Base-by-base conservation (phyloP, 2,329 filamentous ascomycete genomes). In the Graphilbum ipis-grandicollis region DNA sequence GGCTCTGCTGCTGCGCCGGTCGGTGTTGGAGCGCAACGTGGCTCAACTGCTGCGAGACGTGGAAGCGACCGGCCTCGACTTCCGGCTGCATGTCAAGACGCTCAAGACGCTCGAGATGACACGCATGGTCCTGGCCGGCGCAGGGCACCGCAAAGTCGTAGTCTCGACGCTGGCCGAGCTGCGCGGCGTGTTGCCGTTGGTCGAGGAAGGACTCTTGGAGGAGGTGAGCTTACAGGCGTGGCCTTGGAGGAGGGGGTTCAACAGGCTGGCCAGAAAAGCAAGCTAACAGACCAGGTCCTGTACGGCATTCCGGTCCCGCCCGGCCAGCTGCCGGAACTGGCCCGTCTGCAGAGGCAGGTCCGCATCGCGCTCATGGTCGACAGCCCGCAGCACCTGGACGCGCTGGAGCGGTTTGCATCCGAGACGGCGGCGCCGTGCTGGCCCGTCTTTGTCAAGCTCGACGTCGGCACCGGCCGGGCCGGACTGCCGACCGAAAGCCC, bases 391-490 rank as follows among this genome's bases (percentile, higher is more conserved):
- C 78, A 82, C 49, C 52, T 82, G 3, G 50, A 58, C 2, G 43
- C 54, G 23, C 53, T 63, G 9, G 53, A 34, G 14, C 4, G 10
- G 17, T 18, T 19, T 2, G 17, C 18, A 17, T 5, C 18, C n/a
- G 19, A 8, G 10, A 13, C 31, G 19, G 4, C 31, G 8, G 26
- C 10, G 58, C 2, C 43, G 53, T 25, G 62, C 8, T 53, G 71
- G n/a, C 48, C 61, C 0, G 58, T 80, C 12, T 80, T 75, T 47
- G 58, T 86, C 47, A 85, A 86, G 47, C 68, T 86, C 30, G 79
- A 88, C 50, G 74, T 79, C 32, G 78, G 79, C 9, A 73, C 73
- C 46, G 65, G 73, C 49, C 73, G 82, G n/a, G 79, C 81, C 1
- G 82, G 82, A n/a, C 61, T 84, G 1, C 48, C 59, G 2, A 65